Conservation (phyloP, 345 rosid genomes). For the Lumnitzera racemosa region DNA sequence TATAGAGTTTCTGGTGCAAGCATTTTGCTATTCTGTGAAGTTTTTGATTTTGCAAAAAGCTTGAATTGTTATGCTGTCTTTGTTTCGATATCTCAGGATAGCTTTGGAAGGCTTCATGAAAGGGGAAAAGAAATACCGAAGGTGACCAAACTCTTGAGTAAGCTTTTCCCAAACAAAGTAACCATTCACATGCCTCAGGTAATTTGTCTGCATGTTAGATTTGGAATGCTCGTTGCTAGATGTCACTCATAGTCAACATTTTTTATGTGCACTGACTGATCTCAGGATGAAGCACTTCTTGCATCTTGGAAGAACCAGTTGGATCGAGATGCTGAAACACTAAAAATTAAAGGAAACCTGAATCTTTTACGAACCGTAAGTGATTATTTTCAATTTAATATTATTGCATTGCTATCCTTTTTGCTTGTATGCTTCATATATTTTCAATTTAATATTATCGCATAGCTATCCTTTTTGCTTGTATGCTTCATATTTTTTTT, state of each 20-base stretch:
- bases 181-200: constrained; percentile 91
- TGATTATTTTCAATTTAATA: constrained; percentile 10
- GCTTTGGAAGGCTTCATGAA: constrained; percentile 67
- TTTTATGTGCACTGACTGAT: constrained; percentile 11
- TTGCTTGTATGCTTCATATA: not conserved
- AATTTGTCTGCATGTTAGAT: constrained; percentile 7
- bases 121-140: constrained; percentile 74
- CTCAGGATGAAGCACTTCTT: constrained; percentile 74
- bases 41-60: too few relatives aligned
- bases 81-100: constrained; percentile 49
- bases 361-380: constrained; percentile 63
- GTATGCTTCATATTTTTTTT: not conserved
- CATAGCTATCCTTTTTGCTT: constrained; percentile 6
- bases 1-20: too few relatives aligned
- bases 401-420: constrained; percentile 4
- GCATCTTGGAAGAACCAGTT: constrained; percentile 72
- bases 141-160: constrained; percentile 53
- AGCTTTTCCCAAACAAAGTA: constrained; percentile 88
- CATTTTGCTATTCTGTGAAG: too few relatives aligned
- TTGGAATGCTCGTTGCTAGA: not conserved
- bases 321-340: constrained; percentile 76
- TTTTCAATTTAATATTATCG: constrained; percentile 10
- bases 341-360: constrained; percentile 71
- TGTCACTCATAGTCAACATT: not conserved
- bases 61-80: not conserved